Base-by-base conservation (phyloP, 2,329 filamentous ascomycete species). In the Nemania abortiva region DNA sequence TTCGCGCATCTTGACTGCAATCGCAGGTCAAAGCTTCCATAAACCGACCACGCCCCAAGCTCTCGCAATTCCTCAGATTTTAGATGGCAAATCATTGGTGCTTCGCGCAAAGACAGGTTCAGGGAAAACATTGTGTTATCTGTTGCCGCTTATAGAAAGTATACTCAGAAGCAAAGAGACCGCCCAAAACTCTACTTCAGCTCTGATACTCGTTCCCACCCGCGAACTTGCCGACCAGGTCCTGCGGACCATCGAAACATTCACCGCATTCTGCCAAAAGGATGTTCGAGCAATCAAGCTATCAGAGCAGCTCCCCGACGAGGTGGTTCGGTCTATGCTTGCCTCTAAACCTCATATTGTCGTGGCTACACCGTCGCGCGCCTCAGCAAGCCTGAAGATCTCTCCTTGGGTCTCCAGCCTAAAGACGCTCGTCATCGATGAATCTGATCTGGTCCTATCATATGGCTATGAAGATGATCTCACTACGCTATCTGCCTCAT, bases 381-480 rank as follows among this genome's bases (percentile, higher is more conserved):
- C 92, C 15, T 91, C 91, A 76, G 86, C 91, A 67, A 94, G 95
- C 76, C 86, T 97, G 76, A 92, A 92, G 77, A 90, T 85, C 59
- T 89, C 90, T 11, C 88, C 91, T 0, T 83, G 98, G 58, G 89
- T 90, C 0, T 83, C 97, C 37, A 87, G 91, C 56, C 85, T 99
- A 24, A 87, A 89, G 37, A 90, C 94, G 72, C 83, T 98, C 18
- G 92, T 98, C 0, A 90, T 99, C 62, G 96, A 99, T 79, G 96
- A 99, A 82, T 95, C 95, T 2, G 96, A 99, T 78, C 82, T 99
- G 71, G 92, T 99, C 6, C 84, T 98, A 65, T 97, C 93, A 3
- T 99, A 98, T 78, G 96, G 95, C 57, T 97, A 98, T 78, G 91
- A 95, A 66, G 92, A 97, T 68, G 96, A 98, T 75, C 86, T 99